Evolutionary conservation across 2,329 filamentous ascomycete genomes (phyloP).

Genomic region (Claviceps quebecensis): DNA sequence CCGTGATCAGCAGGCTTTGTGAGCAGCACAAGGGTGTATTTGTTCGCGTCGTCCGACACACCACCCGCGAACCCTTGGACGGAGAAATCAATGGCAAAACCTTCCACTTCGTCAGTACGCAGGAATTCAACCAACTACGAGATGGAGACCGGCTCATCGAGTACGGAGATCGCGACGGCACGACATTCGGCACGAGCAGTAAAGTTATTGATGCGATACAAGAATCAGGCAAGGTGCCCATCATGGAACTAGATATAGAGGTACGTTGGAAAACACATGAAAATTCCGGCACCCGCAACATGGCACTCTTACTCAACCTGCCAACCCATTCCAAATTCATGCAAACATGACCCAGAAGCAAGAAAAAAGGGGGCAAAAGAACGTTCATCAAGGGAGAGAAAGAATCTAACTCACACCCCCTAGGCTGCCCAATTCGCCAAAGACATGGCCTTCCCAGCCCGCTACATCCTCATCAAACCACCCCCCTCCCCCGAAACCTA

Average conservation of each 20-base stretch:
- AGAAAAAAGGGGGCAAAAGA: background rate
- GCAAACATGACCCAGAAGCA: background rate
- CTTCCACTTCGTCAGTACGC: conserved; percentile 42
- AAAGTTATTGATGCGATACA: conserved; percentile 37
- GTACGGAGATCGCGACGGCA: conserved; percentile 33
- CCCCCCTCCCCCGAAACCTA: conserved; percentile 21
- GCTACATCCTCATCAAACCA: conserved; percentile 39
- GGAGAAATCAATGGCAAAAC: conserved; percentile 37
- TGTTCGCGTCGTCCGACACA: conserved; percentile 40
- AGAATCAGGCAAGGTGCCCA: conserved; percentile 43
- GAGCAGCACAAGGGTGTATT: conserved; percentile 53
- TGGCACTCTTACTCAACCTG: too few relatives aligned
- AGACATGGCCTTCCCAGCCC: conserved; percentile 40
- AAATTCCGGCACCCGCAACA: background rate
- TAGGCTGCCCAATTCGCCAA: conserved; percentile 43
- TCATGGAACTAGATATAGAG: conserved; percentile 38
- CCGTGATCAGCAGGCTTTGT: conserved; percentile 48
- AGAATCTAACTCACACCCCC: background rate
- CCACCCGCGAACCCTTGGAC: conserved; percentile 34
- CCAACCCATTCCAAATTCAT: background rate
- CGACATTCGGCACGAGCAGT: conserved; percentile 42
- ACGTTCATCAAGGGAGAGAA: background rate
- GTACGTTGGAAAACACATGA: conserved; percentile 21
- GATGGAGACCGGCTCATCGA: conserved; percentile 47
- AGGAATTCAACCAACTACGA: conserved; percentile 41